Base-by-base conservation (phyloP, 2,329 filamentous ascomycete genomes). In the Waltergamsia citrina region DNA sequence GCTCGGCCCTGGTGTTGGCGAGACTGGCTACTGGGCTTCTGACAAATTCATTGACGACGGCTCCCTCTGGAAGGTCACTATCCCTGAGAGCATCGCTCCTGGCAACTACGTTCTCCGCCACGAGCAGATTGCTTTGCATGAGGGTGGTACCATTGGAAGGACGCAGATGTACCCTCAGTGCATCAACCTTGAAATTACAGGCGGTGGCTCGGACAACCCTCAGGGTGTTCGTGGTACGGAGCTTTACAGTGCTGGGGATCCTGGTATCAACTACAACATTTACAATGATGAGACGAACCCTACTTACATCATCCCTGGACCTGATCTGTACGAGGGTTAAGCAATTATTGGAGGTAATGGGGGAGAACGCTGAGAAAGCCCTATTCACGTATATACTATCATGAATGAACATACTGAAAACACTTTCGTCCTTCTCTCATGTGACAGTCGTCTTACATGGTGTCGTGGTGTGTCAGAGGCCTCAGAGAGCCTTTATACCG, bases 61-160 rank as follows among this genome's bases (percentile, higher is more conserved):
- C 31, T 7, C 15, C 21, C 8, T 5, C 34, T 66, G 60, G 54
- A 52, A 58, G 20, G 54, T 66, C 27, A 60, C 54, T 39, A 62
- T 72, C 37, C 68, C 68, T 9, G 31, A 44, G 6, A 47, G 50
- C 37, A 52, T 71, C 33, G 57, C 57, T 12, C 47, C 66, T 3
- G 69, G 69, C 35, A 59, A 66, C 44, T 72, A 71, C 48, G 62
- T 72, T 35, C 55, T 69, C 27, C 61, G 68, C 34, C 63, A 69
- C 48, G 68, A 72, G 52, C 63, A 70, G 45, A 63, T 71, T 38
- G 67, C 66, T 17, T 60, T 71, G 17, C 67, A 71, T 57, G 53
- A 54, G 26, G 65, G 58, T 18, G 17, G 20, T 19, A 33, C 38
- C 8, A 20, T 32, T 7, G 41, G 33, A 4, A 60, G 60, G 14